Evolutionary conservation across 176 grass and related monocot species (phyloP), one percentile per base, ranked within the genome.

Genomic region (Aegilops speltoides): DNA sequence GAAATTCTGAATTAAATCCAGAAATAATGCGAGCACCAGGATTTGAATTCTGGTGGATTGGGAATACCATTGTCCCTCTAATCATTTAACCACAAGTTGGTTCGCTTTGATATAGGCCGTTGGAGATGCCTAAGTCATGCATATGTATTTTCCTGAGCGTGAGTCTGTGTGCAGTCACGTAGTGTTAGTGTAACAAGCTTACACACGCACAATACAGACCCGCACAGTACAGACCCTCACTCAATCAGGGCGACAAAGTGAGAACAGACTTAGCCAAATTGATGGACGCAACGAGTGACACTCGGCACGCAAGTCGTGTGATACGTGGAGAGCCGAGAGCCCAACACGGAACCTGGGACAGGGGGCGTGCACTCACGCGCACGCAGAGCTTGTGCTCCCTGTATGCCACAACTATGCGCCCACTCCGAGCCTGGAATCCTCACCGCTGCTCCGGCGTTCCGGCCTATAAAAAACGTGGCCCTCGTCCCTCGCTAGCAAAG

Each of bases 271-370:
- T 50, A 1, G 41, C 14, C 73, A 76, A 31, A 4, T 4, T 10
- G 41, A 29, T 76, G 41, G 73, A 46, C 43, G 15, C 40, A 26
- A 16, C n/a, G 71, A 4, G 40, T 40, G 36, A 11, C 15, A 11
- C 15, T 3, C 24, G 24, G 7, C 26, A 46, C 28, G 28, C 74
- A 32, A 22, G 8, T 22, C 4, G 74, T 28, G 74, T 77, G 74
- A 77, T 56, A 33, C 26, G 74, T 33, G 74, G 74, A 19, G 46
- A 33, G 26, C 26, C 25, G 17, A 33, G 16, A 77, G 74, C 46
- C 74, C 74, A 56, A 56, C 74, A 77, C 74, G 46, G 74, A 31
- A 77, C 74, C 26, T 26, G 50, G 43, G 72, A 54, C 50, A 54
- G 38, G 12, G 71, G 71, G 8, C 41, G 50, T 19, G 50, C 50